These are phyloP conservation scores for Ustilago esculenta DNA, from an alignment of 1,284 basidiomycete genomes.

Conservation along the genomic window DNA sequence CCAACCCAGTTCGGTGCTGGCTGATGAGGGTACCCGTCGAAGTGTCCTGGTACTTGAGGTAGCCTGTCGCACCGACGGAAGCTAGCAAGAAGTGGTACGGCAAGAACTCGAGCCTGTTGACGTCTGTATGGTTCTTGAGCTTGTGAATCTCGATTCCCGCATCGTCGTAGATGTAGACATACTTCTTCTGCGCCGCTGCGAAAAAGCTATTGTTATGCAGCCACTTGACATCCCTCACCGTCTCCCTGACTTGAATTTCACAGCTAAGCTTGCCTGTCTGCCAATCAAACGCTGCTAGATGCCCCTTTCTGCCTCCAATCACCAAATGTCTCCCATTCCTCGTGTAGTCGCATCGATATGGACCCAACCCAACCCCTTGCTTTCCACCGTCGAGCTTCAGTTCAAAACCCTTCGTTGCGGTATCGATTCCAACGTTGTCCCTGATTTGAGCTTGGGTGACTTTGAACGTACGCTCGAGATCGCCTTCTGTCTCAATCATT, in stretches of 20 bases:
- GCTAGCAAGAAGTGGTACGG: conserved; percentile 95
- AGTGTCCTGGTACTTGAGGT: conserved; percentile 95
- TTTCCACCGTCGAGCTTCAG: conserved; percentile 78
- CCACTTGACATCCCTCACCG: conserved; percentile 89
- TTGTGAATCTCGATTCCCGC: conserved; percentile 86
- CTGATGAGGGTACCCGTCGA: conserved; percentile 88
- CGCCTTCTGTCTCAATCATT: conserved; percentile 76
- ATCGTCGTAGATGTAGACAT: conserved; percentile 95
- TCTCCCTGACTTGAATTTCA: conserved; percentile 89
- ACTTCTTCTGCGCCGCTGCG: conserved; percentile 95
- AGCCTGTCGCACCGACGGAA: conserved; percentile 84
- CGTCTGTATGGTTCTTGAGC: conserved; percentile 80
- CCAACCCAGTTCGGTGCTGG: conserved; percentile 77
- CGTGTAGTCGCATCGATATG: conserved; percentile 83
- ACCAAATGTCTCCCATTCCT: conserved; percentile 82
- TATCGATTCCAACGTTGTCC: conserved; percentile 76
- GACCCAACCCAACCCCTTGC: conserved; percentile 71
- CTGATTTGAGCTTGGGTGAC: conserved; percentile 83
- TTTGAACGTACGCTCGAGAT: conserved; percentile 88
- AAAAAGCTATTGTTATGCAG: conserved; percentile 91
- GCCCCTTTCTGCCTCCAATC: conserved; percentile 76
- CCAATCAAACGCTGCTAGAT: conserved; percentile 96
- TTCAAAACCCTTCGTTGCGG: conserved; percentile 79
- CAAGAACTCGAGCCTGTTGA: conserved; percentile 88
- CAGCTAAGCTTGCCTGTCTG: conserved; percentile 84